Evolutionary conservation across 202 grass and related monocot species (phyloP), one percentile per base, ranked within the genome.

Genomic region (Alloteropsis angusta): DNA sequence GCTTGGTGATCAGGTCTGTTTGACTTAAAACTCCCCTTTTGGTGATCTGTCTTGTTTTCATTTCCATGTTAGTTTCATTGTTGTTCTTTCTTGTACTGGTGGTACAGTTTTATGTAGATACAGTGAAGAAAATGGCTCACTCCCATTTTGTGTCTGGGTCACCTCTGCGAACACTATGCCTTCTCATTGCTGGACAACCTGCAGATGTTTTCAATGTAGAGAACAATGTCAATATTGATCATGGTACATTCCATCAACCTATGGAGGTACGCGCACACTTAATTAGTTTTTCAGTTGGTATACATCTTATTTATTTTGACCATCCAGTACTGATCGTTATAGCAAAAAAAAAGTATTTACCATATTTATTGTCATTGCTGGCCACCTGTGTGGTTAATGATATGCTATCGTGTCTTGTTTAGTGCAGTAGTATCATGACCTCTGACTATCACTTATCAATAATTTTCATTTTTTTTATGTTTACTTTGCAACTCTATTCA

Each of bases 51-150:
- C 23, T 58, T 14, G 55, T 64, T 88, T 74, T 52, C 25, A 41
- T 54, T 64, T 84, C 1, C 82, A 68, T 60, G 43, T 71, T 65
- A 66, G 26, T 81, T 91, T 78, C 61, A 42, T 72, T 77, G 34
- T 52, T 69, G 8, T 65, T 83, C 28, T 84, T 19, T 44, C 26
- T 74, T 74, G 71, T 23, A 82, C 26, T 16, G 49, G 32, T 77
- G 47, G n/a, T 83, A 70, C 92, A 99, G 92, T 96, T 96, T 72
- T 99, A 99, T 45, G 84, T 87, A 25, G 96, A 99, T 72, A 93
- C 96, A 12, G 96, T 99, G 44, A 99, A 96, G 86, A 99, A 90
- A 88, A 99, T 99, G 96, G 96, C 96, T 12, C 86, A 88, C 43
- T 88, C 69, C 69, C 92, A 93, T 71, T 99, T 99, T 86, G 48